phyloP scores from a whole-genome alignment of 768 basidiomycete genomes.

The Naganishia antarctica region DNA sequence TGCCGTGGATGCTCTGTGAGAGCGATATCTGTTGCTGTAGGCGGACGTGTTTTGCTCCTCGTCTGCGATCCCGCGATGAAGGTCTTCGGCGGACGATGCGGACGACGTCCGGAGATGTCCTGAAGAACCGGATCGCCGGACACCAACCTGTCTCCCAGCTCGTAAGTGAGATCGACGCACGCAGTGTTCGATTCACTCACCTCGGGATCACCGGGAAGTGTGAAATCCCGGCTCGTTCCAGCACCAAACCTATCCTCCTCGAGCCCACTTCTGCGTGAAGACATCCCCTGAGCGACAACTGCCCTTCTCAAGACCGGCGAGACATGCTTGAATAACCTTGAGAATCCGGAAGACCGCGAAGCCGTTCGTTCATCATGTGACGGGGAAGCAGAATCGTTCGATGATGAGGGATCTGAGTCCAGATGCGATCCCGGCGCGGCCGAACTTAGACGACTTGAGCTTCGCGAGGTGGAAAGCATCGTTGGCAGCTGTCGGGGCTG shows the following conservation, averaged over 20 bases:
- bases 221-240: too few relatives aligned
- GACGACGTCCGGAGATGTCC: neutral
- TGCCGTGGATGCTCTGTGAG: neutral
- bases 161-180: too few relatives aligned
- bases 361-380: neutral
- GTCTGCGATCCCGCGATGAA: neutral
- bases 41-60: neutral
- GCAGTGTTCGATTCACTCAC: neutral
- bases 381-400: too few relatives aligned
- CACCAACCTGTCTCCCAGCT: neutral
- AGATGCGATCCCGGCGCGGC: neutral
- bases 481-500: too few relatives aligned
- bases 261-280: neutral
- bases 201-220: neutral
- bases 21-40: neutral
- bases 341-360: constrained; percentile 7
- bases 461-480: neutral
- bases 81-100: neutral
- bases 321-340: constrained; percentile 9
- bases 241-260: neutral
- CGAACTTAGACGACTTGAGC: neutral
- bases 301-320: neutral
- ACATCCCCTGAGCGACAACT: too few relatives aligned
- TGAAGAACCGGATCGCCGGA: neutral
- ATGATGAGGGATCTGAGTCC: neutral